phyloP scores from a whole-genome alignment of 1,284 basidiomycete genomes.

The Vanrija pseudolonga region DNA sequence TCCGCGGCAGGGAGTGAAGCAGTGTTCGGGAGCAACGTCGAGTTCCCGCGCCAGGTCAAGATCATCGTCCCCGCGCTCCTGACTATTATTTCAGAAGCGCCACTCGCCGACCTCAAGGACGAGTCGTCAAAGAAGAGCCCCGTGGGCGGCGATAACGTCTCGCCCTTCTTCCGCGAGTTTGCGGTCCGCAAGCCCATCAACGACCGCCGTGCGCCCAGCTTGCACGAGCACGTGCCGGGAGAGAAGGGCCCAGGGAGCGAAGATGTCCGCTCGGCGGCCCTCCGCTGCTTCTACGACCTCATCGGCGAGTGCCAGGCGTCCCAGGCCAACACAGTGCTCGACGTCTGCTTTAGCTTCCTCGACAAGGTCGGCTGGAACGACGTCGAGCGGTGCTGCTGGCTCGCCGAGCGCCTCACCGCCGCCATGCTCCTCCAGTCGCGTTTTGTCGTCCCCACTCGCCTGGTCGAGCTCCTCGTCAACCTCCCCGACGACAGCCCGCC shows the following conservation, averaged over 20 bases:
- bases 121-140: constrained; percentile 59
- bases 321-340: constrained; percentile 66
- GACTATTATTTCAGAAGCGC: constrained; percentile 63
- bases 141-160: constrained; percentile 33
- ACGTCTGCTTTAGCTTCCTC: constrained; percentile 65
- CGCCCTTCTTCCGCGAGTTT: constrained; percentile 75
- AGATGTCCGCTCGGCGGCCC: constrained; percentile 70
- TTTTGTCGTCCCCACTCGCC: constrained; percentile 76
- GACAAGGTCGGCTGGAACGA: constrained; percentile 69
- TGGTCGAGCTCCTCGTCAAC: constrained; percentile 75
- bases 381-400: constrained; percentile 73
- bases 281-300: constrained; percentile 69
- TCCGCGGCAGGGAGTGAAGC: constrained; percentile 81
- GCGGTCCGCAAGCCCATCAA: constrained; percentile 64
- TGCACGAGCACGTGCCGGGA: constrained; percentile 80
- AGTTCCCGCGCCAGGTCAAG: constrained; percentile 70
- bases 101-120: constrained; percentile 62
- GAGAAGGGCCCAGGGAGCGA: constrained; percentile 73
- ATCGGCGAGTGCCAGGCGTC: constrained; percentile 70
- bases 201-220: constrained; percentile 77
- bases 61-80: constrained; percentile 73
- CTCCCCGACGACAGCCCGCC: constrained; percentile 60
- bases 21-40: constrained; percentile 68
- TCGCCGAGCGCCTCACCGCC: constrained; percentile 68
- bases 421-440: constrained; percentile 92